Percentiles rank a stretch among this genome's conserved stretches.
These are phyloP conservation scores for Metschnikowia reukaufii DNA, from an alignment of 805 yeast genomes.

Conservation along the genomic window DNA sequence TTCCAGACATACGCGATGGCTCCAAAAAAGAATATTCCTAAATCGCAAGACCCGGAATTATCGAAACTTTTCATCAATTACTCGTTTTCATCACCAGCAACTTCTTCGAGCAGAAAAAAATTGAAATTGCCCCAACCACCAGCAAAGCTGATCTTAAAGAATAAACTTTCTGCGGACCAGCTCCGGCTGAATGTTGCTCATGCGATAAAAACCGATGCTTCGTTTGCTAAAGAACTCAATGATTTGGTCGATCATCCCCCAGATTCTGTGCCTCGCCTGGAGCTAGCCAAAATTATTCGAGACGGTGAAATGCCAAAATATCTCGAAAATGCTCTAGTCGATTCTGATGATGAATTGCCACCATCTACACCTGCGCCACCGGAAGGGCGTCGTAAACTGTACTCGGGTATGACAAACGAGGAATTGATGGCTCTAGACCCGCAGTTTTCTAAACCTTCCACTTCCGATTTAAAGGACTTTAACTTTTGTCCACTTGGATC, in stretches of 20 bases:
- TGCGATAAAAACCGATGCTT: slow-evolving; percentile 15
- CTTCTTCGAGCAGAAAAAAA: slow-evolving; percentile 18
- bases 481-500: slow-evolving; percentile 40
- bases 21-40: not conserved
- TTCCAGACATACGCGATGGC: slow-evolving; percentile 10
- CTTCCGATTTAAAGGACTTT: slow-evolving; percentile 42
- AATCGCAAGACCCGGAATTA: slow-evolving; percentile 3
- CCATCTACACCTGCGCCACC: slow-evolving; percentile 7
- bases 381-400: slow-evolving; percentile 40
- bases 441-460: slow-evolving; percentile 44
- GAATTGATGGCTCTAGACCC: slow-evolving; percentile 56
- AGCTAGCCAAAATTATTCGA: slow-evolving; percentile 14
- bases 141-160: slow-evolving; percentile 40
- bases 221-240: slow-evolving; percentile 23
- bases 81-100: slow-evolving; percentile 11
- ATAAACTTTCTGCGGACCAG: slow-evolving; percentile 32
- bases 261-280: slow-evolving; percentile 18
- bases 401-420: slow-evolving; percentile 52
- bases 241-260: slow-evolving; percentile 18
- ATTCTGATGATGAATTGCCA: slow-evolving; percentile 3
- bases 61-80: slow-evolving; percentile 21
- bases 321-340: not conserved
- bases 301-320: not conserved
- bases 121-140: slow-evolving; percentile 33
- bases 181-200: slow-evolving; percentile 19